A percentile compares a stretch with the other conserved stretches of the same genome.
phyloP scores from a whole-genome alignment of 2,329 filamentous ascomycete genomes.

The Hypomyces perniciosus region DNA sequence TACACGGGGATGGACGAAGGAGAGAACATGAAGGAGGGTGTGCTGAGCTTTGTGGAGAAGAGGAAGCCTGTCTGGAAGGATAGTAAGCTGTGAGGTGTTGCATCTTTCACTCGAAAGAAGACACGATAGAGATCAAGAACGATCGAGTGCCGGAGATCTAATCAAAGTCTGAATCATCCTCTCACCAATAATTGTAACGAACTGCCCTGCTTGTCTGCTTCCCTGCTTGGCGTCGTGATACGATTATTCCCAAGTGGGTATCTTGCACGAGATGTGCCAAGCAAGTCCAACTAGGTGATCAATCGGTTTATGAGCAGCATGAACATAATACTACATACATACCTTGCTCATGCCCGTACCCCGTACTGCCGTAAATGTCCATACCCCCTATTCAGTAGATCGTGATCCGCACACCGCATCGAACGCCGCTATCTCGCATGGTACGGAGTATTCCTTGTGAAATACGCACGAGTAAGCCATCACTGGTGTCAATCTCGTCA shows the following conservation, averaged over 20 bases:
- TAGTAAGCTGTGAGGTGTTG: slow-evolving; percentile 48
- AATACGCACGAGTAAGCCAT: too few relatives aligned
- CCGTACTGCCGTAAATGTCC: too few relatives aligned
- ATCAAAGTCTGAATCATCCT: background rate
- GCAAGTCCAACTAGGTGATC: too few relatives aligned
- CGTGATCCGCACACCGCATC: slow-evolving; percentile 6
- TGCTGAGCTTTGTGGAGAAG: slow-evolving; percentile 72
- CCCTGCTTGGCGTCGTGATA: too few relatives aligned
- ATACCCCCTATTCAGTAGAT: background rate
- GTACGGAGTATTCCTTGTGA: background rate
- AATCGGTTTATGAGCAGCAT: too few relatives aligned
- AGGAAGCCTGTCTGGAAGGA: slow-evolving; percentile 61
- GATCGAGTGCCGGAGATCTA: background rate
- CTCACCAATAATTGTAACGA: too few relatives aligned
- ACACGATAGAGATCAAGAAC: background rate
- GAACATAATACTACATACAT: too few relatives aligned
- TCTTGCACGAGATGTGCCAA: too few relatives aligned
- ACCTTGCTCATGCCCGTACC: too few relatives aligned
- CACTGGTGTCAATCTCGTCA: background rate
- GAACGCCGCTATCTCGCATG: background rate
- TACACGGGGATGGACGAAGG: slow-evolving; percentile 55
- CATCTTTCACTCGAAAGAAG: background rate
- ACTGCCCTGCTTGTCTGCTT: too few relatives aligned
- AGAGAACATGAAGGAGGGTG: slow-evolving; percentile 69
- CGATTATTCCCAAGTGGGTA: too few relatives aligned